A percentile compares a stretch with the other conserved stretches of the same genome.
Evolutionary conservation across 78 protist genomes (phyloP).

Genomic region (Dictyostelium purpureum): DNA sequence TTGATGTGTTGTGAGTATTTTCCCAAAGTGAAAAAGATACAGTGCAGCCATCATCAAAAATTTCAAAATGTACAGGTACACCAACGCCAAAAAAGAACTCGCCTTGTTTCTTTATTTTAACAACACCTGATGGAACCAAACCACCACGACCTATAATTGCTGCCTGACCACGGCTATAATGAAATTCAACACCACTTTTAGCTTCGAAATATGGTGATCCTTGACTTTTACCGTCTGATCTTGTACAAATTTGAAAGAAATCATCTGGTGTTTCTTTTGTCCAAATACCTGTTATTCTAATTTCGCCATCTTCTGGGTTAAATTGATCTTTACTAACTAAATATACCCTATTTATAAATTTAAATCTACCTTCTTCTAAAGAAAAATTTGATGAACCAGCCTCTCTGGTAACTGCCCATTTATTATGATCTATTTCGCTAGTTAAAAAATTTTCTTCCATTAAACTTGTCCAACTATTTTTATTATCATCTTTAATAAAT

Average conservation of each 20-base stretch:
- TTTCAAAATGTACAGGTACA: slow-evolving; percentile 63
- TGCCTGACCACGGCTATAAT: slow-evolving; percentile 60
- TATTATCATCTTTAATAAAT: slow-evolving; percentile 32
- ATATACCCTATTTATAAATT: slow-evolving; percentile 37
- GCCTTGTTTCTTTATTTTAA: slow-evolving; percentile 54
- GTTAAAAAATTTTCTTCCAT: slow-evolving; percentile 49
- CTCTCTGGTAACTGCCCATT: slow-evolving; percentile 55
- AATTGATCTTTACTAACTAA: slow-evolving; percentile 33
- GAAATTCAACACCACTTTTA: slow-evolving; percentile 52
- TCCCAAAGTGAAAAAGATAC: slow-evolving; percentile 56
- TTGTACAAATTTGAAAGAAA: slow-evolving; percentile 50
- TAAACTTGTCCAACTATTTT: slow-evolving; percentile 34
- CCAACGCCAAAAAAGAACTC: slow-evolving; percentile 44
- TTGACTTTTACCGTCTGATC: slow-evolving; percentile 36
- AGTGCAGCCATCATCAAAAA: slow-evolving; percentile 46
- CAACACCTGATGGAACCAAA: slow-evolving; percentile 31
- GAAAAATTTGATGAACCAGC: slow-evolving; percentile 9
- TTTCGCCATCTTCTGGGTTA: slow-evolving; percentile 70
- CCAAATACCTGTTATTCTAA: slow-evolving; percentile 63
- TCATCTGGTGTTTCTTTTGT: slow-evolving; percentile 22
- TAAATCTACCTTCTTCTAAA: slow-evolving; percentile 56
- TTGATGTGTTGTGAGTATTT: slow-evolving; percentile 27
- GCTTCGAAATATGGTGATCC: slow-evolving; percentile 69
- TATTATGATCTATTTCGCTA: slow-evolving; percentile 23
- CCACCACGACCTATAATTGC: slow-evolving; percentile 66